These are phyloP conservation scores for Physaria fendleri DNA, from an alignment of 345 rosid genomes.

Conservation along the genomic window DNA sequence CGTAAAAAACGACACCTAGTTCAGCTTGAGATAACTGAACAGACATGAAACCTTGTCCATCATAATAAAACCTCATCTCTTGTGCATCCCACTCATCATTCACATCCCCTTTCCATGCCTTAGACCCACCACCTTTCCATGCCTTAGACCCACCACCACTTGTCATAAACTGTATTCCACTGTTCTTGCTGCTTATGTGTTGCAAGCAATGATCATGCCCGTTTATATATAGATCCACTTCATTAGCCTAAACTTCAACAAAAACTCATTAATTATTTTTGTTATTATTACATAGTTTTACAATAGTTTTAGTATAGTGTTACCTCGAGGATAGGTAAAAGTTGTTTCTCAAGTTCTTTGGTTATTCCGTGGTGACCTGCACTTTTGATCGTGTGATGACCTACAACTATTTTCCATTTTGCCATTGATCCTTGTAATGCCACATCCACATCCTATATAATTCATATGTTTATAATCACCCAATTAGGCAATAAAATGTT, in stretches of 20 bases:
- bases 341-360: constrained; percentile 36
- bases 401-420: constrained; percentile 73
- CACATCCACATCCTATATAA: constrained; percentile 22
- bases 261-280: neutral
- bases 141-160: constrained; percentile 89
- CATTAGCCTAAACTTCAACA: constrained; percentile 38
- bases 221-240: constrained; percentile 64
- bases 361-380: constrained; percentile 68
- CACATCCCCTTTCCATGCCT: constrained; percentile 70
- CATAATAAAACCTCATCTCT: constrained; percentile 54
- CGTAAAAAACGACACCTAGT: constrained; percentile 40
- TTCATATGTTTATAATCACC: neutral
- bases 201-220: constrained; percentile 89
- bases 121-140: constrained; percentile 85
- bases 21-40: constrained; percentile 28
- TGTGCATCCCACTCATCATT: constrained; percentile 14
- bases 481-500: neutral
- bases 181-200: constrained; percentile 52
- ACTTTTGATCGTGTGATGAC: constrained; percentile 72
- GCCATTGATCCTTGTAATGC: constrained; percentile 44
- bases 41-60: constrained; percentile 83
- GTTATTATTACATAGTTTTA: neutral
- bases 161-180: constrained; percentile 56
- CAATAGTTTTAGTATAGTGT: neutral
- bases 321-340: constrained; percentile 67